phyloP scores from a whole-genome alignment of 805 yeast species.

The Candida nanaspora region DNA sequence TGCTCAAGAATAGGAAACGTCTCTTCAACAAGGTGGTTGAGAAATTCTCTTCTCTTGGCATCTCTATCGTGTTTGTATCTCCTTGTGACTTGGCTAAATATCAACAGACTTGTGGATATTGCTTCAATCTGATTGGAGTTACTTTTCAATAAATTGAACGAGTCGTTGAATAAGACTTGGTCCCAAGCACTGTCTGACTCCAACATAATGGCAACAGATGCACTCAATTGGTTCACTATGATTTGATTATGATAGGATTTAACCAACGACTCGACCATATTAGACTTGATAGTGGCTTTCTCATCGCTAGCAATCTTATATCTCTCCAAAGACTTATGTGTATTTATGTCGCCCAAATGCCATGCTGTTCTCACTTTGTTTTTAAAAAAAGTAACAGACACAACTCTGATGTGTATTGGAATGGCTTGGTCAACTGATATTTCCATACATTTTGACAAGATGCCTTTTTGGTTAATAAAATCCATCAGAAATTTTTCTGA shows the following conservation, averaged over 20 bases:
- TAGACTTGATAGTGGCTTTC: slow-evolving; percentile 55
- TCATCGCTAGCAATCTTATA: slow-evolving; percentile 39
- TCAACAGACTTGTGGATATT: slow-evolving; percentile 58
- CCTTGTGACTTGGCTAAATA: slow-evolving; percentile 64
- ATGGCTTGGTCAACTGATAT: slow-evolving; percentile 31
- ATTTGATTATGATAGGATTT: slow-evolving; percentile 31
- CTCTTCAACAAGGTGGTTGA: slow-evolving; percentile 47
- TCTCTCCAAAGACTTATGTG: slow-evolving; percentile 8
- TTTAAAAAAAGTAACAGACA: slow-evolving; percentile 80
- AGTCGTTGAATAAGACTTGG: slow-evolving; percentile 39
- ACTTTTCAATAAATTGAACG: slow-evolving; percentile 36
- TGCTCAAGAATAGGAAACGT: slow-evolving; percentile 60
- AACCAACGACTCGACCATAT: slow-evolving; percentile 54
- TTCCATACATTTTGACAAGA: slow-evolving; percentile 36
- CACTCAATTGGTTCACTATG: slow-evolving; percentile 49
- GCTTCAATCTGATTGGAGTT: slow-evolving; percentile 32
- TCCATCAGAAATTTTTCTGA: slow-evolving; percentile 36
- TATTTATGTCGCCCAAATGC: slow-evolving; percentile 30
- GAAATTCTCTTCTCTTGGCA: slow-evolving; percentile 34
- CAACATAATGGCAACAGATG: slow-evolving; percentile 49
- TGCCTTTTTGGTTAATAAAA: slow-evolving; percentile 37
- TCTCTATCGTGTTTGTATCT: slow-evolving; percentile 65
- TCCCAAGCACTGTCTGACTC: slow-evolving; percentile 42
- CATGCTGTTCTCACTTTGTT: slow-evolving; percentile 64
- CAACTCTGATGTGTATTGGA: slow-evolving; percentile 46